Evolutionary conservation across 2,329 filamentous ascomycete genomes (phyloP).

Genomic region (Fusarium nanum): DNA sequence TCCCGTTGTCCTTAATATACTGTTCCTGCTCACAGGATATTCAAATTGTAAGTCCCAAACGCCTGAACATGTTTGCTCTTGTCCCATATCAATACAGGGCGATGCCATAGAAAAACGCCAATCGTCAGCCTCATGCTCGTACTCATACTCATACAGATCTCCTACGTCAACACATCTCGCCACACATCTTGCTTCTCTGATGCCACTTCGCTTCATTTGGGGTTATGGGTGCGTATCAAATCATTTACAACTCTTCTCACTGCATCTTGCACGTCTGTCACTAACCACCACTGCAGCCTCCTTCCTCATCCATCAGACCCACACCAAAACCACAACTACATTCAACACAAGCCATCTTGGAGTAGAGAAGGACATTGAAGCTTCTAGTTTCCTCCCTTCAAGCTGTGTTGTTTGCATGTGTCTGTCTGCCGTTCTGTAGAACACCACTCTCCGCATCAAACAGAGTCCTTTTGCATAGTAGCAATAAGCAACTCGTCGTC

Average conservation of each 20-base stretch:
- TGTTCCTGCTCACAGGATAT: constrained; percentile 1
- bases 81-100: constrained; percentile 18
- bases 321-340: constrained; percentile 39
- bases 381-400: constrained; percentile 25
- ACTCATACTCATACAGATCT: constrained; percentile 29
- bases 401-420: constrained; percentile 12
- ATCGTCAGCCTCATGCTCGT: constrained; percentile 8
- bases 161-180: constrained; percentile 36
- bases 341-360: constrained; percentile 34
- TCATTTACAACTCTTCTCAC: constrained; percentile 50
- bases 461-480: constrained; percentile 1
- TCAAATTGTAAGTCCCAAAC: constrained; percentile 11
- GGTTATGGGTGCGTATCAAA: constrained; percentile 45
- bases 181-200: constrained; percentile 31
- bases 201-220: constrained; percentile 46
- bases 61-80: constrained; percentile 12
- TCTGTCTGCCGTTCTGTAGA: constrained; percentile 41
- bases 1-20: not conserved
- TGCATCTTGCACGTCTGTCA: constrained; percentile 47
- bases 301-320: constrained; percentile 42
- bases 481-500: constrained; percentile 19
- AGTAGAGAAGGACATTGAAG: constrained; percentile 19
- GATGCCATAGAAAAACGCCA: constrained; percentile 23
- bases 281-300: constrained; percentile 43
- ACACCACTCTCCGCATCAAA: constrained; percentile 34